Evolutionary conservation across 352 stramenopile species (phyloP), one percentile per base, ranked within the genome.

Genomic region (Globisporangium radiosum): DNA sequence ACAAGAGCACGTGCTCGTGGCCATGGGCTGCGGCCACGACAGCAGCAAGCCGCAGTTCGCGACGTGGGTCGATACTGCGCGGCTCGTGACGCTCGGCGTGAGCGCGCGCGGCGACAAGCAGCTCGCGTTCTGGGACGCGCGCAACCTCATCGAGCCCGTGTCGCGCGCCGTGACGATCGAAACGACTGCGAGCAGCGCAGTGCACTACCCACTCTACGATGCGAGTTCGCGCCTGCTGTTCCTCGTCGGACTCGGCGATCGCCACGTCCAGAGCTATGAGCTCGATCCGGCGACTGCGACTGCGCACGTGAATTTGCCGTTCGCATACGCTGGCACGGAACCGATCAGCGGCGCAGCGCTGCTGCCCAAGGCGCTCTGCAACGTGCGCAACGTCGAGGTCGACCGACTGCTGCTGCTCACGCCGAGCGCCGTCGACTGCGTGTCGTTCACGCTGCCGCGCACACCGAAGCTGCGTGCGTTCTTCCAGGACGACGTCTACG

Each of bases 401-500:
- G 77, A 72, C 37, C 70, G 66, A 37, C 52, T 94, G 59, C 71
- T 94, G 25, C 56, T 92, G 39, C 65, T 90, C 47, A 87, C 78
- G 13, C 65, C 71, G 4, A 73, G 70, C 13, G 64, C 68, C 13
- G 61, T 92, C 4, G 68, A 91, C 42, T 68, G 62, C 38, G 73
- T 89, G 1, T 85, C 75, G 15, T 94, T 94, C 48, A 73, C 67
- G 25, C 62, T 94, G 25, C 82, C 85, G 3, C 76, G 85, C 45
- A 74, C 79, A 10, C 66, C 85, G 13, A 88, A 81, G 52, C 69
- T 91, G 5, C 78, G 78, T 43, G 59, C 77, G 44, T 94, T 80
- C 55, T 94, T 92, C 63, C 85, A 94, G 63, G 85, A 92, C 57
- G 82, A 94, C 56, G 63, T 94, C 8, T 92, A 76, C 44, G 73